Conservation (phyloP, 805 yeast species). For the Kregervanrija fluxuum region DNA sequence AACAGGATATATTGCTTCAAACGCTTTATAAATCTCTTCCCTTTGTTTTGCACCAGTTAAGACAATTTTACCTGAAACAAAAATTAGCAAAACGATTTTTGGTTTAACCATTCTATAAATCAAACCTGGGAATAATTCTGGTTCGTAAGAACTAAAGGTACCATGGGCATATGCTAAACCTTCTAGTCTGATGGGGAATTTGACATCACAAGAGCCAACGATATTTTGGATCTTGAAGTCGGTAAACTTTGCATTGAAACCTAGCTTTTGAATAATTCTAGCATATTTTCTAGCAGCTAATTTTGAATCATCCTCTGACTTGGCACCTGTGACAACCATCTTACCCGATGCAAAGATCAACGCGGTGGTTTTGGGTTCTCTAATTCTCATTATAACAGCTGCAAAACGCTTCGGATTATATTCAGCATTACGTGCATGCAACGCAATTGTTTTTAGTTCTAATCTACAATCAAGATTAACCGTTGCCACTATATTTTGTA, state of each 20-base stretch:
- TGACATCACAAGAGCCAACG: conserved; percentile 97
- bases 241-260: conserved; percentile 95
- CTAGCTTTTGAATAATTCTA: conserved; percentile 94
- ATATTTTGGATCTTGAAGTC: conserved; percentile 97
- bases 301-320: conserved; percentile 97
- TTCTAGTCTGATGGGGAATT: conserved; percentile 94
- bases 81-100: conserved; percentile 88
- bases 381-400: conserved; percentile 97
- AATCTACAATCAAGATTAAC: conserved; percentile 94
- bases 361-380: conserved; percentile 98
- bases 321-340: conserved; percentile 99
- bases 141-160: conserved; percentile 96
- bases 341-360: conserved; percentile 97
- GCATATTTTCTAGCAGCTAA: conserved; percentile 97
- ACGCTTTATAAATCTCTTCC: conserved; percentile 96
- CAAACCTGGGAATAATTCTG: conserved; percentile 95
- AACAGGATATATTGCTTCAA: conserved; percentile 97
- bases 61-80: conserved; percentile 96
- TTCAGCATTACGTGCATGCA: conserved; percentile 98
- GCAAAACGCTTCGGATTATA: conserved; percentile 98
- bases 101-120: conserved; percentile 99
- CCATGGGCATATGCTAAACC: conserved; percentile 98
- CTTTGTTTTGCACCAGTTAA: conserved; percentile 98
- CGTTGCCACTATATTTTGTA: conserved; percentile 95
- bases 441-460: conserved; percentile 93